A percentile compares a stretch with the other conserved stretches of the same genome.
These are phyloP conservation scores for Rhodosporidiobolus odoratus DNA, from an alignment of 768 basidiomycete genomes.

Conservation along the genomic window DNA sequence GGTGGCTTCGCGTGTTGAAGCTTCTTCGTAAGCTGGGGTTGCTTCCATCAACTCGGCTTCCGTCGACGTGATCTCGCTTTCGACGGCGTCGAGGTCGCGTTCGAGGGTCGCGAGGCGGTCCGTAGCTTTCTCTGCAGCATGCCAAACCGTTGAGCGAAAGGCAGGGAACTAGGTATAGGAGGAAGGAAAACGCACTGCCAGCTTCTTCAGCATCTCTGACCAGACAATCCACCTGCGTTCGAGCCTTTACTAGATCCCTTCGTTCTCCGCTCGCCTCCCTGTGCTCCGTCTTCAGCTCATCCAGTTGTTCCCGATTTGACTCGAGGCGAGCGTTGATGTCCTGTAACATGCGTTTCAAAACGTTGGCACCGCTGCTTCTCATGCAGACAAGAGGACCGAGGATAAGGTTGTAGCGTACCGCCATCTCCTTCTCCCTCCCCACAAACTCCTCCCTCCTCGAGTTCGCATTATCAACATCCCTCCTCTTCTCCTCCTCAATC, in stretches of 20 bases:
- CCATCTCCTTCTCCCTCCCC: constrained; percentile 74
- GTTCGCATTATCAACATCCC: constrained; percentile 80
- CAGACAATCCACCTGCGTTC: constrained; percentile 79
- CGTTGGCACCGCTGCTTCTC: not conserved
- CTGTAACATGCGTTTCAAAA: constrained; percentile 48
- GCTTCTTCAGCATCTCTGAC: constrained; percentile 70
- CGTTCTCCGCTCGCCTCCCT: constrained; percentile 75
- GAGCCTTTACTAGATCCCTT: constrained; percentile 73
- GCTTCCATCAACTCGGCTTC: constrained; percentile 61
- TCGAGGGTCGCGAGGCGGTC: constrained; percentile 62
- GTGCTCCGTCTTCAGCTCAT: constrained; percentile 65
- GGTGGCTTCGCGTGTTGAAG: constrained; percentile 50
- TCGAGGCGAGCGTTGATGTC: constrained; percentile 67
- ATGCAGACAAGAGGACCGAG: not conserved
- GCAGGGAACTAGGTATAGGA: not conserved
- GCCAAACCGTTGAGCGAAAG: not conserved
- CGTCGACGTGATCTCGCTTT: constrained; percentile 59
- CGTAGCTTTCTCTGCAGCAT: constrained; percentile 53
- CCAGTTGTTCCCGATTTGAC: constrained; percentile 62
- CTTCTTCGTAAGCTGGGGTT: constrained; percentile 63
- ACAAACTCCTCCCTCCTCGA: constrained; percentile 74
- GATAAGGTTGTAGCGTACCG: constrained; percentile 57
- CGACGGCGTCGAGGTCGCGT: constrained; percentile 60
- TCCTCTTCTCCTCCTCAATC: constrained; percentile 61
- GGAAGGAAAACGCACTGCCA: constrained; percentile 42